phyloP scores from a whole-genome alignment of 192 early-diverging fungal species.

The Coemansia sp. region DNA sequence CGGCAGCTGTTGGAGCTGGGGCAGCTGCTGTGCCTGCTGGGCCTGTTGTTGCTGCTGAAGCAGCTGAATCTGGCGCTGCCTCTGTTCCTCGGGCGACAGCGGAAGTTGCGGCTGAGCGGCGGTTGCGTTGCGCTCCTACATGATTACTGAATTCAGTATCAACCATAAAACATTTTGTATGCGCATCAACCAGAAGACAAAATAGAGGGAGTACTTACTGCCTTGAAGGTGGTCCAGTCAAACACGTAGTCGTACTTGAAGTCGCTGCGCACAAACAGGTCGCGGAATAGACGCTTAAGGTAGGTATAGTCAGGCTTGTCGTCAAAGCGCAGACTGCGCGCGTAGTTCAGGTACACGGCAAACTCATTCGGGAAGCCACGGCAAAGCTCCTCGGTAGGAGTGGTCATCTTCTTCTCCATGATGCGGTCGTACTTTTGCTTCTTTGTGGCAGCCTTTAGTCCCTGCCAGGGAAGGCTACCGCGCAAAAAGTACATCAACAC shows the following conservation, averaged over 20 bases:
- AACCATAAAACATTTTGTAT: neutral
- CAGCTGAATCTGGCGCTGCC: conserved; percentile 35
- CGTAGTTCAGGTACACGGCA: conserved; percentile 84
- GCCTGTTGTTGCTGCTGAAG: conserved; percentile 24
- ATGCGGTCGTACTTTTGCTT: conserved; percentile 95
- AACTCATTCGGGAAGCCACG: conserved; percentile 84
- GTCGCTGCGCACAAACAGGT: conserved; percentile 79
- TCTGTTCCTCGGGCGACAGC: conserved; percentile 36
- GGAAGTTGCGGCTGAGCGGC: conserved; percentile 34
- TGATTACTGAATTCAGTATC: neutral
- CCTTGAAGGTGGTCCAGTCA: conserved; percentile 76
- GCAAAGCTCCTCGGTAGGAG: conserved; percentile 79
- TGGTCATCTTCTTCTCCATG: conserved; percentile 90
- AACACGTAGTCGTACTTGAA: conserved; percentile 87
- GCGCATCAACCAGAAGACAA: neutral
- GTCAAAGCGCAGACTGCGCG: conserved; percentile 81
- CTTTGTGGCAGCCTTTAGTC: conserved; percentile 83
- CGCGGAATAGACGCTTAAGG: conserved; percentile 82
- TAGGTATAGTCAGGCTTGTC: conserved; percentile 91
- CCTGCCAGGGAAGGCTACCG: conserved; percentile 91
- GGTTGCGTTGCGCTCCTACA: conserved; percentile 41
- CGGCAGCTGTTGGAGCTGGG: conserved; percentile 22
- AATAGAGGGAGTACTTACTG: conserved; percentile 26
- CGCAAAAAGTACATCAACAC: conserved; percentile 91
- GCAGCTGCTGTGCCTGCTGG: conserved; percentile 25